Percentiles rank a stretch among this genome's conserved stretches.
Conservation (phyloP, 495 filamentous ascomycete genomes). For the Annulohypoxylon nitens region DNA sequence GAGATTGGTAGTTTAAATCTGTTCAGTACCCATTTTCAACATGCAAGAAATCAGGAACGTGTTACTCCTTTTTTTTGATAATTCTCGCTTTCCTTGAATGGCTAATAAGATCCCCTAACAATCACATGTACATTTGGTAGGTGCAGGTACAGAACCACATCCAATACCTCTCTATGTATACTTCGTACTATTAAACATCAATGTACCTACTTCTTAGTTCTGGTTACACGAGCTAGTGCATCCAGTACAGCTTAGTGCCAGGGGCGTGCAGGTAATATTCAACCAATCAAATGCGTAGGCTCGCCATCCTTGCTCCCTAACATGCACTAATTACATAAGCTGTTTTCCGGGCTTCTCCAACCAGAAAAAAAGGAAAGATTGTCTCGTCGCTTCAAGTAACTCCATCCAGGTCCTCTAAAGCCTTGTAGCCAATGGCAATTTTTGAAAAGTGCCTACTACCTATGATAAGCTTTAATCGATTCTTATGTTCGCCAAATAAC, state of each 20-base stretch:
- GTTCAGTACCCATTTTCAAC: constrained; percentile 3
- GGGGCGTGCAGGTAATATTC: constrained; percentile 20
- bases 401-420: neutral
- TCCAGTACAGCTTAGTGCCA: constrained; percentile 11
- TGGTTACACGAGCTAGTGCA: neutral
- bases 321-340: neutral
- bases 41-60: constrained; percentile 15
- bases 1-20: constrained; percentile 16
- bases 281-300: constrained; percentile 18
- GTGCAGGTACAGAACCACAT: neutral
- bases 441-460: too few relatives aligned
- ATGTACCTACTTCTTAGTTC: neutral
- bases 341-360: neutral
- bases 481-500: neutral
- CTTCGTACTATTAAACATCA: too few relatives aligned
- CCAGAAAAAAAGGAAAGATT: neutral
- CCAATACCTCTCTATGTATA: neutral
- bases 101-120: constrained; percentile 31
- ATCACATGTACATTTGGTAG: neutral
- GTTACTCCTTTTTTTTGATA: constrained; percentile 23
- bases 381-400: neutral
- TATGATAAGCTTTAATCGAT: neutral
- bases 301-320: neutral
- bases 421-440: too few relatives aligned
- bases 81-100: constrained; percentile 22